Evolutionary conservation across 306 rosid genomes (phyloP), one percentile per base, ranked within the genome.

Genomic region (Dryas octopetala): DNA sequence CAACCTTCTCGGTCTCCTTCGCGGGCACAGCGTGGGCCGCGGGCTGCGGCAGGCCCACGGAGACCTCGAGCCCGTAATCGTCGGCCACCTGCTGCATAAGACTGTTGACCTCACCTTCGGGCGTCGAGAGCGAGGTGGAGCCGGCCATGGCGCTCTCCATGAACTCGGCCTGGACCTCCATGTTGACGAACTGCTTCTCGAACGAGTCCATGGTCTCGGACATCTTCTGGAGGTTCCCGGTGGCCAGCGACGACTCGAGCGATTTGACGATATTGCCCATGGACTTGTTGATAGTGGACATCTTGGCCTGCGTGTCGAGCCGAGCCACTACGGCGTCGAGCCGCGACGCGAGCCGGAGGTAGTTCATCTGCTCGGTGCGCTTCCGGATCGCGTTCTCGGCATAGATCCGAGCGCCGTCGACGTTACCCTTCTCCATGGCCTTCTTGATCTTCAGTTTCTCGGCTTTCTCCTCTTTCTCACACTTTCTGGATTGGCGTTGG

Each of bases 61-160:
- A 89, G 44, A 93, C 98, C 84, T 93, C 98, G 49, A 93, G 95
- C 5, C 98, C 98, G 43, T 93, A 93, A 66, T 91, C 98, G 50
- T 93, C 98, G 5, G 97, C 98, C 4, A 93, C 98, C 86, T 93
- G 98, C 43, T 93, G 98, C 98, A 93, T 93, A 68, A 93, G 81
- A 70, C 90, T 93, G 71, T 93, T 93, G 44, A 93, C 98, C 77
- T 93, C 98, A 1, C 97, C 98, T 70, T 93, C 98, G 0, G 98
- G 98, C 0, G 98, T 93, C 0, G 97, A 91, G 9, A 93, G 85
- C 9, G 98, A 93, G 13, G 98, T 93, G 0, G 97, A 91, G 16
- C 98, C 98, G 3, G 98, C 98, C 98, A 93, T 93, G 59, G 98
- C 84, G 69, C 86, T 89, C 84, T 93, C 97, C 98, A 93, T 89